These are phyloP conservation scores for Rubia peregrina DNA, from an alignment of 305 asterid genomes.

Conservation along the genomic window DNA sequence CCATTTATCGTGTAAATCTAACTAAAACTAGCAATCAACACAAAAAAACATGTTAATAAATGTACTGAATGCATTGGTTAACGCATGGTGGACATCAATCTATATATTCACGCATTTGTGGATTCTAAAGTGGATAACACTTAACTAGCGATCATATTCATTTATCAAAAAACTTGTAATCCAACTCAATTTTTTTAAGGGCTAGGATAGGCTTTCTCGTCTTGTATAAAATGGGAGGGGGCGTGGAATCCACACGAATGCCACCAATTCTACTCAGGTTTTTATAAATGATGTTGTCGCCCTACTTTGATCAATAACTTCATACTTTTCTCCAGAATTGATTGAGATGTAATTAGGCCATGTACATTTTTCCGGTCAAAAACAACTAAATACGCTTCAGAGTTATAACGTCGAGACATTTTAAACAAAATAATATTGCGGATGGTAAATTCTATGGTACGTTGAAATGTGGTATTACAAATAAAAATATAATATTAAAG, in stretches of 20 bases:
- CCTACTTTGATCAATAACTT: background rate
- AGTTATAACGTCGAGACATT: no score
- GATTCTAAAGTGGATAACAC: background rate
- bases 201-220: background rate
- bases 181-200: background rate
- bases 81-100: no score
- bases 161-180: background rate
- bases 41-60: no score
- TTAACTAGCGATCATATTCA: background rate
- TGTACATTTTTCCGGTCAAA: background rate
- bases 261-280: background rate
- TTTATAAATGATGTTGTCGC: background rate
- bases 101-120: background rate
- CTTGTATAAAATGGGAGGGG: background rate
- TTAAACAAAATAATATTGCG: no score
- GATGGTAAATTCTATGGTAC: no score
- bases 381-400: background rate
- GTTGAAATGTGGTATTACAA: no score
- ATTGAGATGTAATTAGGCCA: background rate
- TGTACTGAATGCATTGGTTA: no score
- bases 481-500: no score
- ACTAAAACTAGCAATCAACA: no score
- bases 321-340: background rate
- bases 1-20: no score
- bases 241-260: conserved; percentile 4